Percentiles rank a stretch among this genome's conserved stretches.
Conservation (phyloP, 306 rosid species). For the Vachellia collinsii region DNA sequence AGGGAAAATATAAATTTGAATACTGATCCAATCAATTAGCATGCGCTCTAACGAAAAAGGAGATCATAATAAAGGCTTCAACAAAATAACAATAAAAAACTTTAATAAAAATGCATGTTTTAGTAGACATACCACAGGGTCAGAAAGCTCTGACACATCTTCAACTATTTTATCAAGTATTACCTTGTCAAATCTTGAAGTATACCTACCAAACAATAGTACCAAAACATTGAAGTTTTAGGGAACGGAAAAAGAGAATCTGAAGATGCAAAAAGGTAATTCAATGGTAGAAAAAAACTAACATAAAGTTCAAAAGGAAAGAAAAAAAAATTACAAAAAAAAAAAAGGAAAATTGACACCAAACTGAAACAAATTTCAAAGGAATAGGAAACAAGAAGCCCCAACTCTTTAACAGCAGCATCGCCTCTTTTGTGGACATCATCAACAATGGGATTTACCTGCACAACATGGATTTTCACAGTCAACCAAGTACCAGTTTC, state of each 20-base stretch:
- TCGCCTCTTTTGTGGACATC: constrained; percentile 82
- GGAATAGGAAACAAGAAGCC: constrained; percentile 11
- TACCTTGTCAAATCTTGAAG: constrained; percentile 79
- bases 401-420: constrained; percentile 79
- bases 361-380: neutral
- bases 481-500: neutral
- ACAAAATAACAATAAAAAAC: neutral
- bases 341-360: neutral
- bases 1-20: neutral
- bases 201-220: constrained; percentile 56
- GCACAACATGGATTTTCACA: constrained; percentile 10
- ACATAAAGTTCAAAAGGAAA: neutral
- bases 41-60: neutral
- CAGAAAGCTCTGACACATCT: constrained; percentile 78
- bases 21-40: neutral
- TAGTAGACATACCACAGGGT: constrained; percentile 70
- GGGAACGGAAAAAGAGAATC: neutral
- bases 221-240: constrained; percentile 3
- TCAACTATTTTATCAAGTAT: constrained; percentile 64
- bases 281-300: neutral
- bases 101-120: neutral
- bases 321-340: neutral
- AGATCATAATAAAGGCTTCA: neutral
- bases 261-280: neutral
- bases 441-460: constrained; percentile 95